Conservation (phyloP, 148 eudicot species). For the Arctostaphylos glauca region DNA sequence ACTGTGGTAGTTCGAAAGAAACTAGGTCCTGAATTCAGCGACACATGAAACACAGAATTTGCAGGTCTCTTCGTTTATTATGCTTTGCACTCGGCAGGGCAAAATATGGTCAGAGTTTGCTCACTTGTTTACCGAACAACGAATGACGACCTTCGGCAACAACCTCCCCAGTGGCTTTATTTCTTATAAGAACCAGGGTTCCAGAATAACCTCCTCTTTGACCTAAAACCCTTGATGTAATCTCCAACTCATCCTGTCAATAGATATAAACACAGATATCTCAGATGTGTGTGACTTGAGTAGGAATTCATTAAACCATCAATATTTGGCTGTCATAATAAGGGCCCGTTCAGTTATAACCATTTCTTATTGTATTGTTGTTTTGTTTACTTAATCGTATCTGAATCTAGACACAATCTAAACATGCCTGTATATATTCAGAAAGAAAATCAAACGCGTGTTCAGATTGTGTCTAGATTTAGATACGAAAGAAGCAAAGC, state of each 20-base stretch:
- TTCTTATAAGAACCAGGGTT: conserved; percentile 52
- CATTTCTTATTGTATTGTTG: no score
- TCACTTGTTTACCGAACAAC: conserved; percentile 47
- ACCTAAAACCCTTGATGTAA: conserved; percentile 58
- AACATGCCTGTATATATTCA: no score
- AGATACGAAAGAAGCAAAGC: no score
- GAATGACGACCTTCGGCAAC: conserved; percentile 88
- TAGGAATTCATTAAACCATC: not conserved
- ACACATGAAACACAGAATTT: not conserved
- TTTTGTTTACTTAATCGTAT: no score
- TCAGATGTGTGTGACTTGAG: not conserved
- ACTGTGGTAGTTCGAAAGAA: no score
- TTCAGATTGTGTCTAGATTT: no score
- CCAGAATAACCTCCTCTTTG: conserved; percentile 54
- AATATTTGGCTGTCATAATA: not conserved
- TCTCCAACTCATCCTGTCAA: conserved; percentile 85
- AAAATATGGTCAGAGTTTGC: conserved; percentile 37
- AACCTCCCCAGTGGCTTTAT: conserved; percentile 60
- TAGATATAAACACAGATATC: conserved; percentile 8
- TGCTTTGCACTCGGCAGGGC: not conserved
- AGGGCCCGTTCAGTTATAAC: no score
- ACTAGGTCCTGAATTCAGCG: not conserved
- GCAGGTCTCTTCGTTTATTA: not conserved
- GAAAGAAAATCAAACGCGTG: no score
- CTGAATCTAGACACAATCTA: no score